These are phyloP conservation scores for Mitragyna speciosa DNA, from an alignment of 257 asterid genomes.

Conservation along the genomic window DNA sequence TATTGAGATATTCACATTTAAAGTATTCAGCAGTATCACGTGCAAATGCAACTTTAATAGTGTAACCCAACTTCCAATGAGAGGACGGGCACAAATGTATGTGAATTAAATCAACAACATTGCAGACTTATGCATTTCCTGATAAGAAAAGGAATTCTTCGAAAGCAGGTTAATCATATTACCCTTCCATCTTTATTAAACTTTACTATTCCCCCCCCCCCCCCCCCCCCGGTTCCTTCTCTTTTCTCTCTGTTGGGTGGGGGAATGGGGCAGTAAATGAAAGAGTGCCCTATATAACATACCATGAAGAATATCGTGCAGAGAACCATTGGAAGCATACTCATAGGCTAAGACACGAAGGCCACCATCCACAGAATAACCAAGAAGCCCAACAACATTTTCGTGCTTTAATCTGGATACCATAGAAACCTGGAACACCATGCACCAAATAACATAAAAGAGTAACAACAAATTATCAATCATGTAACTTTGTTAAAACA, in stretches of 20 bases:
- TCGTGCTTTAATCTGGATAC: slow-evolving; percentile 78
- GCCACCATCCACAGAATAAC: slow-evolving; percentile 66
- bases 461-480: not conserved
- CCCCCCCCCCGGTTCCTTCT: no score
- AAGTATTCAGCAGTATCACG: not conserved
- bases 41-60: not conserved
- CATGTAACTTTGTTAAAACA: not conserved
- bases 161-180: not conserved
- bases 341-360: slow-evolving; percentile 69
- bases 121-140: not conserved
- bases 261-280: no score
- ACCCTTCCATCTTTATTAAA: not conserved
- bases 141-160: not conserved
- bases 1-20: no score
- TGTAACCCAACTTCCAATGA: not conserved
- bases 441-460: slow-evolving; percentile 1
- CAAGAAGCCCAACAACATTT: slow-evolving; percentile 63
- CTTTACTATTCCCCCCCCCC: not conserved
- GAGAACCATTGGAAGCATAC: slow-evolving; percentile 71
- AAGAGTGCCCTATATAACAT: slow-evolving; percentile 6
- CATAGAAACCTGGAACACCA: slow-evolving; percentile 60
- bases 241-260: no score
- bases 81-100: not conserved
- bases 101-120: not conserved
- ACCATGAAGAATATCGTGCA: slow-evolving; percentile 85